Conservation (phyloP, 2,329 filamentous ascomycete species). For the Calycina herbarum region DNA sequence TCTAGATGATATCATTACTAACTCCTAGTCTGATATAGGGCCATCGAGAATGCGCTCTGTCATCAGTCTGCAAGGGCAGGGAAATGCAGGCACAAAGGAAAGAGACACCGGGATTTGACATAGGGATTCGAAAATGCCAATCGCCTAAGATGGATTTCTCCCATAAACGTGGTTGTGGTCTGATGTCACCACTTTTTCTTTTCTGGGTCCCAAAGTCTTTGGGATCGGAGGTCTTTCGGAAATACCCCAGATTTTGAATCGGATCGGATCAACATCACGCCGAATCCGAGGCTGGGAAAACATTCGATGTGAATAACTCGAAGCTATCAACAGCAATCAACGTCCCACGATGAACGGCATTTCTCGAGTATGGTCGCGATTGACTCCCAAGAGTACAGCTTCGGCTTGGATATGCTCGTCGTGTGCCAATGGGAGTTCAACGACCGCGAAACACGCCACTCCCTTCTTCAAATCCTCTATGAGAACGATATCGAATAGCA, state of each 20-base stretch:
- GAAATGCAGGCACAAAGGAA: background rate
- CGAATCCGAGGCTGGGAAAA: background rate
- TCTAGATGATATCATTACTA: slow-evolving; percentile 23
- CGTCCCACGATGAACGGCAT: slow-evolving; percentile 29
- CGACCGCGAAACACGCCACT: slow-evolving; percentile 18
- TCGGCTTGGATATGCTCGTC: slow-evolving; percentile 36
- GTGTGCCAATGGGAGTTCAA: slow-evolving; percentile 26
- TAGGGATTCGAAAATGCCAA: background rate
- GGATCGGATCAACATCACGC: background rate
- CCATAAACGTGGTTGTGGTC: background rate
- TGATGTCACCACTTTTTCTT: background rate
- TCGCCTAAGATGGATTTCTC: background rate
- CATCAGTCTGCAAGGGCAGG: slow-evolving; percentile 14
- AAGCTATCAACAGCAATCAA: background rate
- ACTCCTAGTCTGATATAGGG: background rate
- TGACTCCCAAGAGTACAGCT: slow-evolving; percentile 29
- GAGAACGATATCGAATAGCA: slow-evolving; percentile 31
- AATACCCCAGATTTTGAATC: background rate
- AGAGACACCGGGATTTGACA: background rate
- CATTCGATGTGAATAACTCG: slow-evolving; percentile 1
- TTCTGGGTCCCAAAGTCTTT: background rate
- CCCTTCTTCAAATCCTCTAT: slow-evolving; percentile 32
- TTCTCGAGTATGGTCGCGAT: slow-evolving; percentile 26
- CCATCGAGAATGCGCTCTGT: slow-evolving; percentile 7
- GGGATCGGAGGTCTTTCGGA: background rate